Conservation (phyloP, 257 asterid species). For the Solanum stenotomum region DNA sequence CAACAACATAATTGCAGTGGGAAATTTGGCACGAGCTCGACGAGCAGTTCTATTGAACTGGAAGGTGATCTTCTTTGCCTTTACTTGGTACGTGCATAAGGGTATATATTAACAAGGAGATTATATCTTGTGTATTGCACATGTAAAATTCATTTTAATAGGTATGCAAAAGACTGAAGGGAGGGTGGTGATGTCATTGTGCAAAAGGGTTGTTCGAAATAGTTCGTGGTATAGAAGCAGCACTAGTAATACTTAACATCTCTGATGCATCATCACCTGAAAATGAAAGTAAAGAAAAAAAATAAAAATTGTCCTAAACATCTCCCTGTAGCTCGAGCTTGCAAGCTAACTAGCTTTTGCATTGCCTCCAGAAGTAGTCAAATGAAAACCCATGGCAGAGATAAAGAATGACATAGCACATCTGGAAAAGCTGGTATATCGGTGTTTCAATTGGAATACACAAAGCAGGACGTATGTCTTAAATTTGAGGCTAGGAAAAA, state of each 20-base stretch:
- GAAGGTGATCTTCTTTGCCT: conserved; percentile 45
- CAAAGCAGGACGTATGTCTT: background rate
- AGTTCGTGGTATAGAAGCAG: background rate
- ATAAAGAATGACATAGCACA: background rate
- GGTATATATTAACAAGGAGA: background rate
- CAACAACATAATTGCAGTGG: conserved; percentile 51
- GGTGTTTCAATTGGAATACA: background rate
- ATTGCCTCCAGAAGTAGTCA: background rate
- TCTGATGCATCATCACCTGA: background rate
- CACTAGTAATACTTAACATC: background rate
- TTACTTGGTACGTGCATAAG: conserved; percentile 3
- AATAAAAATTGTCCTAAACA: background rate
- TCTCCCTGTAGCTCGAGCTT: background rate
- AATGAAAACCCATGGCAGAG: background rate
- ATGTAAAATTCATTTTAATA: background rate
- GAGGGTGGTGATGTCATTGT: background rate
- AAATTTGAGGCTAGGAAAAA: background rate
- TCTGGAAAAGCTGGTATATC: background rate
- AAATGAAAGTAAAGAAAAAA: background rate
- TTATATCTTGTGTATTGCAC: background rate
- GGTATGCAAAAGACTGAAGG: background rate
- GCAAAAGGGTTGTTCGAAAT: background rate
- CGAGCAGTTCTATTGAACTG: conserved; percentile 77
- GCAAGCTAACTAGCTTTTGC: background rate
- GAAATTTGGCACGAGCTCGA: conserved; percentile 54